A percentile compares a stretch with the other conserved stretches of the same genome.
phyloP scores from a whole-genome alignment of 1,284 basidiomycete genomes.

The Waitea zeae region DNA sequence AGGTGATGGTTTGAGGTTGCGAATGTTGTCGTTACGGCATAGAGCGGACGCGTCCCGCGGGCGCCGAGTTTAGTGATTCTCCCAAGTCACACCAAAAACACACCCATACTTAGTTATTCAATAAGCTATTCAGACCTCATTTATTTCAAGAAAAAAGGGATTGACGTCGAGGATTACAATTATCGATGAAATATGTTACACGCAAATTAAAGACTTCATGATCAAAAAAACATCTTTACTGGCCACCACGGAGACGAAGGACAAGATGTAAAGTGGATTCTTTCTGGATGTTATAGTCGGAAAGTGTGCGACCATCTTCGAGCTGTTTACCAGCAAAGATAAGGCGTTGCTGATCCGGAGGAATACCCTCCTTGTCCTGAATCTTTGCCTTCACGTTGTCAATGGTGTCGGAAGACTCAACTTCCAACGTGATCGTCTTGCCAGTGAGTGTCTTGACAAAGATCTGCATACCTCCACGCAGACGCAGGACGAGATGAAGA shows the following conservation, averaged over 20 bases:
- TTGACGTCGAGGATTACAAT: too few species aligned
- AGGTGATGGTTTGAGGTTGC: too few species aligned
- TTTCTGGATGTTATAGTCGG: slow-evolving; percentile 57
- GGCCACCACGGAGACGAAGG: slow-evolving; percentile 62
- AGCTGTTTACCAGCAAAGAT: slow-evolving; percentile 70
- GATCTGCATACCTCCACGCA: slow-evolving; percentile 36
- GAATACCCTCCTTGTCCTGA: slow-evolving; percentile 63
- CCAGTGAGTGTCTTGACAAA: slow-evolving; percentile 61
- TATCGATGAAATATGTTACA: neutral
- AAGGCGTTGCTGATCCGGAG: slow-evolving; percentile 57
- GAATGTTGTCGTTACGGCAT: too few species aligned
- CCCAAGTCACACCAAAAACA: neutral
- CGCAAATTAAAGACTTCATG: neutral
- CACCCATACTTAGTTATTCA: neutral
- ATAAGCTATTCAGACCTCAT: neutral
- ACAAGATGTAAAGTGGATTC: slow-evolving; percentile 57
- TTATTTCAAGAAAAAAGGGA: neutral
- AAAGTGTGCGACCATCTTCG: slow-evolving; percentile 48
- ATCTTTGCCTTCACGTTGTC: slow-evolving; percentile 62
- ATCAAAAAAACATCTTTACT: neutral
- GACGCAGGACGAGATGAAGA: slow-evolving; percentile 34
- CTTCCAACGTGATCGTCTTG: slow-evolving; percentile 69
- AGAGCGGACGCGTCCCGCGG: too few species aligned
- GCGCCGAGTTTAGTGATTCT: neutral
- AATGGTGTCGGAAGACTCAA: slow-evolving; percentile 61